Percentiles rank a stretch among this genome's conserved stretches.
These are phyloP conservation scores for Scheffersomyces parashehatae DNA, from an alignment of 1,139 yeast species.

Conservation along the genomic window DNA sequence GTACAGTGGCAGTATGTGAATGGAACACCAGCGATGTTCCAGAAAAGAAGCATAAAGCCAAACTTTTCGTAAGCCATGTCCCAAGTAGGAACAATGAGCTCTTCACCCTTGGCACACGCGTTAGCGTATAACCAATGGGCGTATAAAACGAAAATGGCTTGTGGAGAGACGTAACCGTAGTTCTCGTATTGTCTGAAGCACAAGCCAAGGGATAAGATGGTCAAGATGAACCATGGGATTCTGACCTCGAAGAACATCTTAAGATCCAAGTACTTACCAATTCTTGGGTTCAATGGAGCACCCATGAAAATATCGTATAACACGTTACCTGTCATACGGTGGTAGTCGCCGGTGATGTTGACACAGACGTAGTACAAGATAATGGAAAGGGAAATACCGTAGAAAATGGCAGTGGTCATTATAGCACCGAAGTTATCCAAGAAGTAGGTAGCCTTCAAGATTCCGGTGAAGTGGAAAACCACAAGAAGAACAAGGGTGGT, in stretches of 20 bases:
- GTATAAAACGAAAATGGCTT: slow-evolving; percentile 67
- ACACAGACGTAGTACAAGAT: slow-evolving; percentile 65
- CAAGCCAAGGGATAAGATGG: slow-evolving; percentile 74
- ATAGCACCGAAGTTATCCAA: slow-evolving; percentile 85
- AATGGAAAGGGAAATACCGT: slow-evolving; percentile 70
- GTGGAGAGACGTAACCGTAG: slow-evolving; percentile 79
- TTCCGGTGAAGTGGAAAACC: slow-evolving; percentile 67
- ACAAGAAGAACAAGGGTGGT: slow-evolving; percentile 59
- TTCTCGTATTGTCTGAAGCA: slow-evolving; percentile 76
- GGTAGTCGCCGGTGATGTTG: slow-evolving; percentile 68
- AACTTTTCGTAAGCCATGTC: slow-evolving; percentile 99
- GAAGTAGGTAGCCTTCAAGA: slow-evolving; percentile 71
- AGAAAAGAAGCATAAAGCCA: slow-evolving; percentile 95
- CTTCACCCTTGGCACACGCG: slow-evolving; percentile 98
- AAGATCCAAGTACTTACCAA: slow-evolving; percentile 81
- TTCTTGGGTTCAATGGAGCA: slow-evolving; percentile 92
- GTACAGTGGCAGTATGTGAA: slow-evolving; percentile 96
- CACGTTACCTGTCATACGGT: slow-evolving; percentile 88
- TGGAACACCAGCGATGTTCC: slow-evolving; percentile 99
- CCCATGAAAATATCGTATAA: slow-evolving; percentile 95
- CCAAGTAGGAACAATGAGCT: slow-evolving; percentile 96
- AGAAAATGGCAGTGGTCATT: slow-evolving; percentile 85
- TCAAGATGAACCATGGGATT: slow-evolving; percentile 92
- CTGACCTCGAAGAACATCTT: slow-evolving; percentile 98
- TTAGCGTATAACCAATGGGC: slow-evolving; percentile 96